Evolutionary conservation across 2,329 filamentous ascomycete species (phyloP).

Genomic region (Neonectria neomacrospora): DNA sequence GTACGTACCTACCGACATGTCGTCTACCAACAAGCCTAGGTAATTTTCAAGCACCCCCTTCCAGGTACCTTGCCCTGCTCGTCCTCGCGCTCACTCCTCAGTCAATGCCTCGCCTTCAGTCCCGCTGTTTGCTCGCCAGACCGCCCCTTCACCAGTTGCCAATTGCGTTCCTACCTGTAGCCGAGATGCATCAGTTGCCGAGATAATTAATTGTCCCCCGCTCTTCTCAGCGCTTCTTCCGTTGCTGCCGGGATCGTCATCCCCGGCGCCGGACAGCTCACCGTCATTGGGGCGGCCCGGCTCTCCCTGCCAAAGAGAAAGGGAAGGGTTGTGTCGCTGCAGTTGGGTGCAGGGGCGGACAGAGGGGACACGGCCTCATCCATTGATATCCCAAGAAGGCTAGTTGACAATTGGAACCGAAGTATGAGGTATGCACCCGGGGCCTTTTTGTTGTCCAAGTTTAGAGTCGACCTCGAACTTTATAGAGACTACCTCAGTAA

Average conservation of each 20-base stretch:
- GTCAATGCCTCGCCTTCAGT: not conserved
- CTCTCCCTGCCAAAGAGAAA: not conserved
- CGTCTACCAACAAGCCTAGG: not conserved
- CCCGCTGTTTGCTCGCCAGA: constrained; percentile 5
- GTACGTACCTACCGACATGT: constrained; percentile 4
- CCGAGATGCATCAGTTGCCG: not conserved
- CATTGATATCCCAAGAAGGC: not conserved
- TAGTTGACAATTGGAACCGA: not conserved
- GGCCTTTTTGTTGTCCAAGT: not conserved
- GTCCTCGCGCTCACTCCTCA: constrained; percentile 1
- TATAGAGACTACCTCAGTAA: not conserved
- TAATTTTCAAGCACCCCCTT: not conserved
- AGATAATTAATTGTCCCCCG: constrained; percentile 1
- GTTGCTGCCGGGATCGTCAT: constrained; percentile 10
- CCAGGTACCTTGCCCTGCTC: not conserved
- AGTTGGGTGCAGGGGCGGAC: not conserved
- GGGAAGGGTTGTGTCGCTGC: not conserved
- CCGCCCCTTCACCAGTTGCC: constrained; percentile 22
- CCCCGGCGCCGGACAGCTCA: constrained; percentile 4
- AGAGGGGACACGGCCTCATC: not conserved
- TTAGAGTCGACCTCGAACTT: not conserved
- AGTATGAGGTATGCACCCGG: not conserved
- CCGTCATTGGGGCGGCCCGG: not conserved
- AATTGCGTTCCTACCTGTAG: not conserved
- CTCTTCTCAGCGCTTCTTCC: constrained; percentile 4